phyloP scores from a whole-genome alignment of 345 rosid genomes.

The Syzygium grande region DNA sequence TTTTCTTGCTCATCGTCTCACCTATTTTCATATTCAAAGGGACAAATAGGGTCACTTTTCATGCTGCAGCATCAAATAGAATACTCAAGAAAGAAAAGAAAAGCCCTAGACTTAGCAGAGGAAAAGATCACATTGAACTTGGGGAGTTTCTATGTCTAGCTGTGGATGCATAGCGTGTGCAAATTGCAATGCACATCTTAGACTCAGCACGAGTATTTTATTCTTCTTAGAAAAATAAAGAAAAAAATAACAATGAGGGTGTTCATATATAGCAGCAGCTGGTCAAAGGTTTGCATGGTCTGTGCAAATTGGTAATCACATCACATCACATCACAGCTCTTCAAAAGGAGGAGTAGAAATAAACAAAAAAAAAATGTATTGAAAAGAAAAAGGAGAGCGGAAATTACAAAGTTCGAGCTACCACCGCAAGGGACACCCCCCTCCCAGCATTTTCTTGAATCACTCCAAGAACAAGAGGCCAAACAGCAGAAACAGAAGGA shows the following conservation, averaged over 20 bases:
- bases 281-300: neutral
- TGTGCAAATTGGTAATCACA: neutral
- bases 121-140: neutral
- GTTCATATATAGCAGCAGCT: neutral
- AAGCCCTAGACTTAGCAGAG: neutral
- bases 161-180: neutral
- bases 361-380: neutral
- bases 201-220: neutral
- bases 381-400: neutral
- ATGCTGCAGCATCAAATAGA: neutral
- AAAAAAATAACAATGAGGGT: neutral
- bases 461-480: neutral
- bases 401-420: neutral
- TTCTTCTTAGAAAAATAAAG: neutral
- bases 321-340: neutral
- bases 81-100: neutral
- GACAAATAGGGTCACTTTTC: neutral
- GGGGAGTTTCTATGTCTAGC: neutral
- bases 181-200: neutral
- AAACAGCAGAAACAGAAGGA: neutral
- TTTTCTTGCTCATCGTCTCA: neutral
- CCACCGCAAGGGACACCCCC: neutral
- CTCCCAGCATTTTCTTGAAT: neutral
- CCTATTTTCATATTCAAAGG: neutral
- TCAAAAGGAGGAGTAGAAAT: neutral